phyloP scores from a whole-genome alignment of 768 basidiomycete genomes.

The Tephrocybe sp. region DNA sequence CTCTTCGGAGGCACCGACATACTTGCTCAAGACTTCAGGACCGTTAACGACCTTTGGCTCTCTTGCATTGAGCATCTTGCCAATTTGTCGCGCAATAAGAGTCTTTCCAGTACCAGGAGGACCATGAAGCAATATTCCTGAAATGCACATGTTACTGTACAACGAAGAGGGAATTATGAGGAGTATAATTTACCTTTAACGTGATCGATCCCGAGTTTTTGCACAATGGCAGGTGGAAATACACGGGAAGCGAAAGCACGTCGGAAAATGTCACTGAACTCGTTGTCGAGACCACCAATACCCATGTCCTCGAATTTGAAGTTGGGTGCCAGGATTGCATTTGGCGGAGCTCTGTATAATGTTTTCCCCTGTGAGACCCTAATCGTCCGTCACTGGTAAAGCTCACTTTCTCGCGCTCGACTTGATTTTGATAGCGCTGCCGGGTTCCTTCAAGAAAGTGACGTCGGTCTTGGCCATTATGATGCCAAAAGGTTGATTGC shows the following conservation, averaged over 20 bases:
- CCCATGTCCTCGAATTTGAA: slow-evolving; percentile 99
- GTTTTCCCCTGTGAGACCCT: slow-evolving; percentile 1
- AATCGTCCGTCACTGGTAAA: not conserved
- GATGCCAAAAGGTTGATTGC: slow-evolving; percentile 54
- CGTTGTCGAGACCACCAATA: slow-evolving; percentile 93
- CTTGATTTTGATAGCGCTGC: slow-evolving; percentile 85
- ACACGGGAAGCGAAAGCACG: slow-evolving; percentile 97
- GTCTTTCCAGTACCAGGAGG: slow-evolving; percentile 99
- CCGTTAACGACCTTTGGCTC: slow-evolving; percentile 99
- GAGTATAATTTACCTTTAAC: slow-evolving; percentile 70
- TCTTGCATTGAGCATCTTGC: slow-evolving; percentile 96
- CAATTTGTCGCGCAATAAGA: slow-evolving; percentile 95
- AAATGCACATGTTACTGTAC: not conserved
- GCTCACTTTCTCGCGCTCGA: slow-evolving; percentile 84
- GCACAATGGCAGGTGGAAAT: slow-evolving; percentile 95
- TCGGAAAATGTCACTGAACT: slow-evolving; percentile 96
- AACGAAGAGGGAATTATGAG: not conserved
- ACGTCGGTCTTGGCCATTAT: slow-evolving; percentile 92
- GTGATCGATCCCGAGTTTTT: slow-evolving; percentile 97
- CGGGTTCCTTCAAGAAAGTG: slow-evolving; percentile 79
- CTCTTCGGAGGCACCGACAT: slow-evolving; percentile 95
- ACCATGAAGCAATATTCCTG: slow-evolving; percentile 91
- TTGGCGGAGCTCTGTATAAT: slow-evolving; percentile 69
- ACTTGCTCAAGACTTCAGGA: slow-evolving; percentile 96
- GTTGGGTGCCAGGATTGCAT: slow-evolving; percentile 94